Base-by-base conservation (phyloP, 495 filamentous ascomycete species). In the Tuber brumale region DNA sequence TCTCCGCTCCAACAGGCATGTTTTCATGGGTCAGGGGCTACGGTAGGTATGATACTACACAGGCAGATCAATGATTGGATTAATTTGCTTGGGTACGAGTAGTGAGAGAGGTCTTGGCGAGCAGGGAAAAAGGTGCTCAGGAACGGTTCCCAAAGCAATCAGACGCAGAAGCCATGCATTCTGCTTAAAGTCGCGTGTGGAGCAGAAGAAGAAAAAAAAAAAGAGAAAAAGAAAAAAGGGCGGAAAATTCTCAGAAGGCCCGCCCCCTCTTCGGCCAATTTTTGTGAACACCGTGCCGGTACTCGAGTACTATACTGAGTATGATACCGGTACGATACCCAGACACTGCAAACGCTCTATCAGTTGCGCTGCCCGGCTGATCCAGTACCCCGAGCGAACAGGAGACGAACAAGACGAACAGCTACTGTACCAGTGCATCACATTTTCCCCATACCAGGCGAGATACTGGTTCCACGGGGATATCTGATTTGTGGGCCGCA, bases 111-210 rank as follows among this genome's bases (percentile, higher is more conserved):
- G n/a, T 31, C 51, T 72, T 74, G 76, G 73, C 31, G 75, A 75
- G 70, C n/a, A 81, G 79, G 31, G 72, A 75, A 51, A 76, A 81
- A 72, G 44, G 73, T 79, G 72, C 78, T 74, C 66, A 78, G 77
- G 77, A 78, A 79, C 77, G 44, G 71, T 76, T 57, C 48, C 48
- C 23, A 57, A n/a, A 69, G 76, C 81, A 72, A 76, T 73, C n/a
- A 75, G 76, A 73, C 72, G 77, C 69, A 76, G 76, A 66, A 73
- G 70, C 72, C 74, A 75, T 41, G 61, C 75, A 72, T 70, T 76
- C 72, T 73, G 57, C n/a, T 3, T 31, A 66, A 61, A 61, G n/a
- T 61, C 51, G 51, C 74, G 69, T 66, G 74, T 76, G 16, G 48
- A 31, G 14, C 2, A 10, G 44, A 45, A 14, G 14, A 18, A 45